Conservation (phyloP, 352 stramenopile species). For the Pythium dissotocum region DNA sequence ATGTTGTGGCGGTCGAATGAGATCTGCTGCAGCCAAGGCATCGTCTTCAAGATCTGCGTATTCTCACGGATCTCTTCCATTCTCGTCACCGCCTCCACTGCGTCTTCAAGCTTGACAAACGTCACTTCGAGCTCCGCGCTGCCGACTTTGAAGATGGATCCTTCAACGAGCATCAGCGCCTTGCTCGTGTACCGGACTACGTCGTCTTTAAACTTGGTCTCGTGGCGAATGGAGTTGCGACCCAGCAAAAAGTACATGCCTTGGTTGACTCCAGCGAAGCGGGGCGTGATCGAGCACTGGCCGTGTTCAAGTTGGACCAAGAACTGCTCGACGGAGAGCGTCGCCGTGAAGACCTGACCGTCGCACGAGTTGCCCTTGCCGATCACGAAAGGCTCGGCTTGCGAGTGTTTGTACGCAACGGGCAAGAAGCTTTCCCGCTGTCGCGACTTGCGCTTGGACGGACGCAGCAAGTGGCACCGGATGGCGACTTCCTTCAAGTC, state of each 20-base stretch:
- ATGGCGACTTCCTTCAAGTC: conserved; percentile 72
- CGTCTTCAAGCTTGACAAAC: conserved; percentile 43
- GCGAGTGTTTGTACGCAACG: conserved; percentile 52
- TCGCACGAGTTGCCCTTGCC: conserved; percentile 61
- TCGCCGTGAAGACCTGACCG: conserved; percentile 56
- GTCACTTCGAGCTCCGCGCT: conserved; percentile 65
- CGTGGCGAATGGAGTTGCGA: conserved; percentile 45
- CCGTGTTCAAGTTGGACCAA: conserved; percentile 61
- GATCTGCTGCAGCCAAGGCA: conserved; percentile 71
- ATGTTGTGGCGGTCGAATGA: conserved; percentile 41
- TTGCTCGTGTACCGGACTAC: conserved; percentile 69
- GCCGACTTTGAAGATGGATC: conserved; percentile 62
- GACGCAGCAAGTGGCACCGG: conserved; percentile 58
- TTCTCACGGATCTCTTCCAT: conserved; percentile 49
- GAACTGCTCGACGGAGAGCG: conserved; percentile 66
- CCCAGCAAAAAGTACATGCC: conserved; percentile 74
- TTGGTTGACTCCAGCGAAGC: conserved; percentile 59
- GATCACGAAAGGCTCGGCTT: conserved; percentile 46
- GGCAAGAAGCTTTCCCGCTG: conserved; percentile 48
- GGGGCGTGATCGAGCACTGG: conserved; percentile 56
- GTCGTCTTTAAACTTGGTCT: conserved; percentile 35
- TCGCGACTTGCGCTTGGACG: conserved; percentile 62
- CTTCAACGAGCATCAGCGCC: conserved; percentile 67
- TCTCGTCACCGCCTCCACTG: conserved; percentile 14
- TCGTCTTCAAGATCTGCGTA: conserved; percentile 38